A percentile compares a stretch with the other conserved stretches of the same genome.
Evolutionary conservation across 129 eudicot genomes (phyloP).

Genomic region (Lactuca saligna): DNA sequence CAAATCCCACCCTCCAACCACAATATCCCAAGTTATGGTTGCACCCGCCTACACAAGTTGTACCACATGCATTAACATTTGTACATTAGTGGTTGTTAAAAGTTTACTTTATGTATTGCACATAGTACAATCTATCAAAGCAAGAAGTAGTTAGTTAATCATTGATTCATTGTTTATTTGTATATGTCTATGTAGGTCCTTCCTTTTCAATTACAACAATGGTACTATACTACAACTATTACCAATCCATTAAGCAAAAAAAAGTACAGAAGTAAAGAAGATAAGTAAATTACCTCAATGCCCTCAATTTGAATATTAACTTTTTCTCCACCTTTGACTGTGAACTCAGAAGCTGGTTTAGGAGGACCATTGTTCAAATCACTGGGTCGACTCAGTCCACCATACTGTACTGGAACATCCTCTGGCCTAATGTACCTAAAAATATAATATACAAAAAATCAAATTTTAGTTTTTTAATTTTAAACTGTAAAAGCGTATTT

Average conservation of each 20-base stretch:
- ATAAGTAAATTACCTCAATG: slow-evolving; percentile 62
- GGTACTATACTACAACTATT: background rate
- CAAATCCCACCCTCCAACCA: slow-evolving; percentile 97
- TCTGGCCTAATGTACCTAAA: slow-evolving; percentile 84
- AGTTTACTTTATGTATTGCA: no score
- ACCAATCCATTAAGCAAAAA: background rate
- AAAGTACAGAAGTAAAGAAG: background rate
- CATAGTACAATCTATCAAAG: background rate
- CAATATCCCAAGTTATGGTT: slow-evolving; percentile 85
- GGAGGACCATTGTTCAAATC: slow-evolving; percentile 67
- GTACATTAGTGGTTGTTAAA: background rate
- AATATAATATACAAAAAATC: background rate
- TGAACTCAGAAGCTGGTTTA: slow-evolving; percentile 93
- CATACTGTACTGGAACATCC: slow-evolving; percentile 87
- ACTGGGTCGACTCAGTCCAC: slow-evolving; percentile 86
- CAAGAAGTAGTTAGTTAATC: background rate
- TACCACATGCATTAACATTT: slow-evolving; percentile 6
- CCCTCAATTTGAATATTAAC: slow-evolving; percentile 96
- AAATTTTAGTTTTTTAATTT: background rate
- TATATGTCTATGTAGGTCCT: background rate
- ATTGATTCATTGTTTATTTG: background rate
- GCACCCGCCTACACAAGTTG: slow-evolving; percentile 59
- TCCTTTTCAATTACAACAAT: background rate
- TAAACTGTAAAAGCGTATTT: background rate
- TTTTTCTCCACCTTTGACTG: slow-evolving; percentile 93